phyloP scores from a whole-genome alignment of 2,329 filamentous ascomycete genomes.

The Sordariomycetes sp. region DNA sequence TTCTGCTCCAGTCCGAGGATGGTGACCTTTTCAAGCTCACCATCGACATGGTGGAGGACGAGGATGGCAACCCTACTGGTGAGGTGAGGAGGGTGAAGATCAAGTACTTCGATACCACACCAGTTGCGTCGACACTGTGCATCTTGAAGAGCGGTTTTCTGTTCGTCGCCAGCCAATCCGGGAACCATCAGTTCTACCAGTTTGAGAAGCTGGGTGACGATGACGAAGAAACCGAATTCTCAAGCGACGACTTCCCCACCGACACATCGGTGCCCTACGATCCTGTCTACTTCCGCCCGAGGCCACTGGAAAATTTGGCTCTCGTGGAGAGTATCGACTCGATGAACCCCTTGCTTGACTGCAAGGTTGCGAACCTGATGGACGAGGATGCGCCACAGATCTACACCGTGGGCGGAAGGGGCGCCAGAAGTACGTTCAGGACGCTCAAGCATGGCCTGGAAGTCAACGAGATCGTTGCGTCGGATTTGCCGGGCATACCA shows the following conservation, averaged over 20 bases:
- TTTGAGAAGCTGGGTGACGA: conserved; percentile 96
- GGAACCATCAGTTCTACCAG: conserved; percentile 91
- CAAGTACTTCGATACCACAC: conserved; percentile 96
- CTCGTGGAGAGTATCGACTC: conserved; percentile 76
- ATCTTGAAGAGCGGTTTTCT: conserved; percentile 94
- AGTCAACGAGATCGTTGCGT: conserved; percentile 92
- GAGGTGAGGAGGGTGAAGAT: conserved; percentile 78
- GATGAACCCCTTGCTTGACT: conserved; percentile 83
- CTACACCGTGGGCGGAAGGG: conserved; percentile 80
- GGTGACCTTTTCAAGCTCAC: conserved; percentile 97
- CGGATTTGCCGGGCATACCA: conserved; percentile 76
- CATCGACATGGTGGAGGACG: conserved; percentile 78
- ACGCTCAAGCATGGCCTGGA: conserved; percentile 87
- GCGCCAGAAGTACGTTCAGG: conserved; percentile 79
- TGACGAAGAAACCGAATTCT: conserved; percentile 77
- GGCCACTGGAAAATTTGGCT: conserved; percentile 68
- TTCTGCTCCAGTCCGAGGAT: conserved; percentile 89
- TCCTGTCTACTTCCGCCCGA: conserved; percentile 74
- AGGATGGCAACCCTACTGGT: conserved; percentile 62
- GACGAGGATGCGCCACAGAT: conserved; percentile 94
- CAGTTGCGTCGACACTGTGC: conserved; percentile 73
- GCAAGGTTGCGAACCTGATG: conserved; percentile 81
- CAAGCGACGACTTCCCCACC: conserved; percentile 68
- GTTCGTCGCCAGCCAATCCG: conserved; percentile 83
- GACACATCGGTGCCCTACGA: conserved; percentile 17